Evolutionary conservation across 1,284 basidiomycete genomes (phyloP).

Genomic region (Cryptococcus sp.): DNA sequence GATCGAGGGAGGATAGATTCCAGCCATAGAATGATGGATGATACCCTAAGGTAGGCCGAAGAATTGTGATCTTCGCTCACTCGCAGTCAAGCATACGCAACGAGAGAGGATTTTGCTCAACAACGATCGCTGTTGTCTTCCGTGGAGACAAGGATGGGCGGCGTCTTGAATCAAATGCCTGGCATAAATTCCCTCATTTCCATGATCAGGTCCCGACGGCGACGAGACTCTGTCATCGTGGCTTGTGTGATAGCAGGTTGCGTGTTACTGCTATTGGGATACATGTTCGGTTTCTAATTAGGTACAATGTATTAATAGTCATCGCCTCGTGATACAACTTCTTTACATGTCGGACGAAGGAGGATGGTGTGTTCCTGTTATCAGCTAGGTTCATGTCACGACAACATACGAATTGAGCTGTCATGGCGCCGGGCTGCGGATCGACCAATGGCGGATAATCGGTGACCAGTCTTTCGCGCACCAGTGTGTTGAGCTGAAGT

Average conservation of each 20-base stretch:
- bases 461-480: constrained; percentile 79
- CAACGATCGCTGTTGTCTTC: constrained; percentile 71
- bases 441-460: constrained; percentile 95
- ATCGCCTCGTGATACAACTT: constrained; percentile 88
- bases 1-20: constrained; percentile 87
- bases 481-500: constrained; percentile 79
- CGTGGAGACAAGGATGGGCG: constrained; percentile 77
- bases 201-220: constrained; percentile 86
- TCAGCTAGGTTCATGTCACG: constrained; percentile 5
- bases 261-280: constrained; percentile 71
- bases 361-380: constrained; percentile 85
- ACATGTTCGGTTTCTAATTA: constrained; percentile 56
- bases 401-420: constrained; percentile 78
- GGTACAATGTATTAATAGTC: constrained; percentile 61
- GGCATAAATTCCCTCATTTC: constrained; percentile 85
- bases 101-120: constrained; percentile 84
- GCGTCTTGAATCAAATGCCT: constrained; percentile 79
- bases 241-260: constrained; percentile 82
- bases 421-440: constrained; percentile 64
- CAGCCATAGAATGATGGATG: constrained; percentile 91
- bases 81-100: constrained; percentile 90
- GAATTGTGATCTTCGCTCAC: neutral
- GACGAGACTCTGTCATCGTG: constrained; percentile 85
- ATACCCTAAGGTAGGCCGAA: constrained; percentile 69
- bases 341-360: constrained; percentile 84